Evolutionary conservation across 2,329 filamentous ascomycete genomes (phyloP).

Genomic region (Fusarium udum): DNA sequence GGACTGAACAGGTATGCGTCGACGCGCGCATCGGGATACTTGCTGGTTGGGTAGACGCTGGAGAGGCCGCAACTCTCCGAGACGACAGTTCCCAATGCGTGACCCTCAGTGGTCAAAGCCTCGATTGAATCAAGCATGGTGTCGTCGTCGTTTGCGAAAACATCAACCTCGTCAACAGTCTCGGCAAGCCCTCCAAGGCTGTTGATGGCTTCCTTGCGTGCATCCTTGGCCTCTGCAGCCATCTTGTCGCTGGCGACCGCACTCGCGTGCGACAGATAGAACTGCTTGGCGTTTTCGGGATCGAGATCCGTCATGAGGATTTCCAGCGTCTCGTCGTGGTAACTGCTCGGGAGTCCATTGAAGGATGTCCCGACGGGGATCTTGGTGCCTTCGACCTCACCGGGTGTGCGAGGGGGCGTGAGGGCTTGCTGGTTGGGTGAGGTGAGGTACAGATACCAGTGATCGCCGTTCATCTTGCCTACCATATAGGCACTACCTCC

Average conservation of each 20-base stretch:
- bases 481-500: conserved; percentile 99
- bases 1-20: conserved; percentile 97
- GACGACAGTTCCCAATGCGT: conserved; percentile 90
- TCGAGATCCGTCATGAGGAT: conserved; percentile 79
- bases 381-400: conserved; percentile 59
- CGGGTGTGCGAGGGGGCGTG: conserved; percentile 84
- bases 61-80: conserved; percentile 90
- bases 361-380: conserved; percentile 60
- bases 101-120: conserved; percentile 89
- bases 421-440: conserved; percentile 80
- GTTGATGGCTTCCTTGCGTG: conserved; percentile 67
- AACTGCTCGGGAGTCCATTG: conserved; percentile 56
- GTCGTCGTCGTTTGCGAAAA: conserved; percentile 75
- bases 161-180: conserved; percentile 73
- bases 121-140: conserved; percentile 69
- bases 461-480: conserved; percentile 99
- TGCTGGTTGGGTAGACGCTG: conserved; percentile 84
- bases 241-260: conserved; percentile 86
- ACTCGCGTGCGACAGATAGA: conserved; percentile 79
- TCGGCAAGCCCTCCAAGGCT: conserved; percentile 68
- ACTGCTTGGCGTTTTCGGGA: conserved; percentile 74
- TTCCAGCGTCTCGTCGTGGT: conserved; percentile 79
- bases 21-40: conserved; percentile 91
- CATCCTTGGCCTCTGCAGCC: conserved; percentile 72
- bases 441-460: conserved; percentile 98